phyloP scores from a whole-genome alignment of 306 rosid species.

The Carpinus fangiana region DNA sequence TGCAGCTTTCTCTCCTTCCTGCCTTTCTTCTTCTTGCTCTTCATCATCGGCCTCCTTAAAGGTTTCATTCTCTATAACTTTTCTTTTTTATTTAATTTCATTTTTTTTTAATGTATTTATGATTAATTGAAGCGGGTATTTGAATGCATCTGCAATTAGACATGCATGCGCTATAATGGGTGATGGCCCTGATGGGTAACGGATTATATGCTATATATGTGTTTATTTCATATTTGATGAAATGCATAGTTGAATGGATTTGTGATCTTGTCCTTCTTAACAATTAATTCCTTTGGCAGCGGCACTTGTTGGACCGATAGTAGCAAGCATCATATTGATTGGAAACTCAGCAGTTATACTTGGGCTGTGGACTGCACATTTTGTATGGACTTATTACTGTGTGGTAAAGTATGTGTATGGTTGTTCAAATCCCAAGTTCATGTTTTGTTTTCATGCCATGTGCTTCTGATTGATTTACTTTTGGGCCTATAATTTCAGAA shows the following conservation, averaged over 20 bases:
- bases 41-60: conserved; percentile 64
- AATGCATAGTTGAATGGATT: not conserved
- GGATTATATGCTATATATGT: not conserved
- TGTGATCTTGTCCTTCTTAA: not conserved
- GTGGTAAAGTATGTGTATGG: conserved; percentile 44
- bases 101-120: not conserved
- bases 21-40: conserved; percentile 66
- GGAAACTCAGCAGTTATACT: conserved; percentile 61
- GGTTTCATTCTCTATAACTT: conserved; percentile 33
- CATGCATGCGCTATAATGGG: not conserved
- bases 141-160: not conserved
- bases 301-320: conserved; percentile 50
- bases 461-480: not conserved
- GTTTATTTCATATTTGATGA: not conserved
- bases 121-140: not conserved
- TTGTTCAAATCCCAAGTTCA: not conserved
- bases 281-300: conserved; percentile 37
- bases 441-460: not conserved
- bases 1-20: conserved; percentile 67
- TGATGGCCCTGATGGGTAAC: not conserved
- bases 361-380: conserved; percentile 79
- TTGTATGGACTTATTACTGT: conserved; percentile 70
- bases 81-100: too few relatives aligned
- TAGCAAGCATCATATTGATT: conserved; percentile 41
- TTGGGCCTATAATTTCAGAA: conserved; percentile 45